Base-by-base conservation (phyloP, 2,329 filamentous ascomycete species). In the Davidsoniella neocaledoniae region DNA sequence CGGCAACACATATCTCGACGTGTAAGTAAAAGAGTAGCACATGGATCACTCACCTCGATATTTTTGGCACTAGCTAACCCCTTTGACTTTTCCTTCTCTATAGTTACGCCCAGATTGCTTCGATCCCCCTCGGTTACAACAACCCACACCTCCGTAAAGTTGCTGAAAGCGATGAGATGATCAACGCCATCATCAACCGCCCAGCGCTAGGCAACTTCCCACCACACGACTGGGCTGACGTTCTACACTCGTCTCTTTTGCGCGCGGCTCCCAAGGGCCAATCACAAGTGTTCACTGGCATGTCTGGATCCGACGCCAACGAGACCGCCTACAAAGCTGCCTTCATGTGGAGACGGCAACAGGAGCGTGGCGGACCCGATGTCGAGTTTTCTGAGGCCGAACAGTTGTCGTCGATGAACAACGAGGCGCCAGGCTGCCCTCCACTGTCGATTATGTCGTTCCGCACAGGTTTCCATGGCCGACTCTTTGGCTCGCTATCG, bases 261-360 rank as follows among this genome's bases (percentile, higher is more conserved):
- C 74, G 71, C 50, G 83, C 81, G 43, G 82, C 84, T 0, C 84
- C 84, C 44, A 80, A 79, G 62, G 83, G 83, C 43, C 68, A 85
- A 51, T 69, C 84, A 68, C 81, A 87, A 65, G 83, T 88, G 58
- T 88, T 88, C 68, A 90, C 84, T 43, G 83, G 77, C 46, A 78
- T 82, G 68, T 76, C 83, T 41, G 84, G 84, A 53, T 86, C 82
- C 33, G 84, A 90, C 61, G 84, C 84, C 63, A 88, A 88, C 65
- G 84, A 90, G 66, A 79, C 83, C 45, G 84, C 84, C 50, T 90
- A 83, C 73, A 90, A 90, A 68, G 84, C 84, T 12, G 83, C 84
- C 23, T 87, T 88, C 67, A 90, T 90, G 80, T 86, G 78, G 68
- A 78, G 78, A 63, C 73, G 80, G 46, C 81, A 82, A 60, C 72